phyloP scores from a whole-genome alignment of 176 grass and related monocot species.

The Secale cereale region DNA sequence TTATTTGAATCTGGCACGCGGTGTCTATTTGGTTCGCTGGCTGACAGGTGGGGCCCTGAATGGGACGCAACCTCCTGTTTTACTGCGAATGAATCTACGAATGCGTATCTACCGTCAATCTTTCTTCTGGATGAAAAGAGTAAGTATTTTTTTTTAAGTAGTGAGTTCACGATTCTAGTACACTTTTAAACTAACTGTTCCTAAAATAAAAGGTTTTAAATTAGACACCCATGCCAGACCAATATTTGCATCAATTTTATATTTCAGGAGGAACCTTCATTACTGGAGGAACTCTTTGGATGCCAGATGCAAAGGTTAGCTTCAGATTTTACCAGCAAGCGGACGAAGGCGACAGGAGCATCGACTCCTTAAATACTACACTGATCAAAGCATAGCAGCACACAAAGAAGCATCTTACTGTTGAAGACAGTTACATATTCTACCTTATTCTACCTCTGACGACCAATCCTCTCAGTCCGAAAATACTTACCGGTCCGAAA shows the following conservation, averaged over 20 bases:
- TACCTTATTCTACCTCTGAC: not conserved
- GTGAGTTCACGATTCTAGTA: not conserved
- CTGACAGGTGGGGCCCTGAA: not conserved
- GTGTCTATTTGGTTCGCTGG: not conserved
- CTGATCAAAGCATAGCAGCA: too few relatives aligned
- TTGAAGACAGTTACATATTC: not conserved
- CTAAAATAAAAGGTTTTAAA: too few relatives aligned
- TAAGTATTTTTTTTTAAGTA: not conserved
- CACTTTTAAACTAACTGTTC: not conserved
- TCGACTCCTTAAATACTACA: too few relatives aligned
- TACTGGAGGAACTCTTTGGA: not conserved
- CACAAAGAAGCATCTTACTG: not conserved
- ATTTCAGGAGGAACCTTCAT: not conserved
- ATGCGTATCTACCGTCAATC: not conserved
- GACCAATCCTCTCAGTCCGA: not conserved
- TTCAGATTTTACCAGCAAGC: not conserved
- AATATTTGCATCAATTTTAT: not conserved
- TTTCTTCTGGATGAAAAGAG: not conserved
- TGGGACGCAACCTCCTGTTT: not conserved
- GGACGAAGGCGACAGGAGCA: not conserved
- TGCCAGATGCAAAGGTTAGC: not conserved
- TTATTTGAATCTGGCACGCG: not conserved
- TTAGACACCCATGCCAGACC: not conserved
- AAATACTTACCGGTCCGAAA: too few relatives aligned
- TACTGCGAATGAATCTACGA: not conserved